These are phyloP conservation scores for Clavariopsis aquatica DNA, from an alignment of 495 filamentous ascomycete species.

Conservation along the genomic window DNA sequence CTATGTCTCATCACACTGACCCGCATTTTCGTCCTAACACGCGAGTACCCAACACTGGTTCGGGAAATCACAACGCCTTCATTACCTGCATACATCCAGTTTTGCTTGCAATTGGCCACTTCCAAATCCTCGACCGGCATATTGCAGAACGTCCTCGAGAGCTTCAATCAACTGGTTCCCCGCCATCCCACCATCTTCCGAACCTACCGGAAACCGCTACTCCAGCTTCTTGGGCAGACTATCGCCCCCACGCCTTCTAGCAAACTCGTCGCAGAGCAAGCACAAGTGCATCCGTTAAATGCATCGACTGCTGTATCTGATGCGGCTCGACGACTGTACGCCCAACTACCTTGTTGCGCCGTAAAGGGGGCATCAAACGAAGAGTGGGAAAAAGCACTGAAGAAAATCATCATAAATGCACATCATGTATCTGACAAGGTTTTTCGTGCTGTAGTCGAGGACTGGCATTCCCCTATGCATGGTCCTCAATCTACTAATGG, in stretches of 20 bases:
- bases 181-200: conserved; percentile 78
- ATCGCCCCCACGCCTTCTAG: conserved; percentile 57
- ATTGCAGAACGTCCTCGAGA: conserved; percentile 62
- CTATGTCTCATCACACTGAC: conserved; percentile 73
- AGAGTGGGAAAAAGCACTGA: conserved; percentile 71
- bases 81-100: conserved; percentile 69
- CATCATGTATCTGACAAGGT: conserved; percentile 72
- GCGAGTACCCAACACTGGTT: conserved; percentile 77
- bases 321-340: conserved; percentile 51
- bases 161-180: conserved; percentile 68
- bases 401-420: conserved; percentile 57
- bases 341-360: conserved; percentile 71
- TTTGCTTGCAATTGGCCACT: conserved; percentile 69
- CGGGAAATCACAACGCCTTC: conserved; percentile 85
- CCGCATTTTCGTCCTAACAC: conserved; percentile 77
- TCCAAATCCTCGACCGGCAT: conserved; percentile 47
- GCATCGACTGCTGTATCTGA: conserved; percentile 20
- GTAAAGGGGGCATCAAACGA: conserved; percentile 70
- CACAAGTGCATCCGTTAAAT: not conserved
- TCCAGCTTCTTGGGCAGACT: conserved; percentile 56
- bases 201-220: conserved; percentile 68
- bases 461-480: conserved; percentile 67
- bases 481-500: conserved; percentile 27
- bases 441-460: conserved; percentile 74
- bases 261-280: conserved; percentile 7